Percentiles rank a stretch among this genome's conserved stretches.
These are phyloP conservation scores for Gamarada debralockiae DNA, from an alignment of 495 filamentous ascomycete genomes.

Conservation along the genomic window DNA sequence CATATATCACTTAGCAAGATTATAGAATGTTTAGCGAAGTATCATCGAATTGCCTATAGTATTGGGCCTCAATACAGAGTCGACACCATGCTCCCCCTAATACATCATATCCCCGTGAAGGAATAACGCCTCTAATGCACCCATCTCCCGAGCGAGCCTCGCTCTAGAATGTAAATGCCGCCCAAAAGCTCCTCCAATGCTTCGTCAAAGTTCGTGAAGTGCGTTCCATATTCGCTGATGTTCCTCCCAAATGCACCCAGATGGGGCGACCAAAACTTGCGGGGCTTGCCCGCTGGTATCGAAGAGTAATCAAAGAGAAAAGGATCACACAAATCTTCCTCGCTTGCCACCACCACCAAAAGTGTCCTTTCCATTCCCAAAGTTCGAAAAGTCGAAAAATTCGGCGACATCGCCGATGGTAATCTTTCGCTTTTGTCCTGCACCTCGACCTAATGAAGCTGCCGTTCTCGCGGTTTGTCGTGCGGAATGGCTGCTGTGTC, in stretches of 20 bases:
- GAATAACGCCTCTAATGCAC: not conserved
- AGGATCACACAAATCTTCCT: conserved; percentile 60
- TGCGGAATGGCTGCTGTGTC: conserved; percentile 41
- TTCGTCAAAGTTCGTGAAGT: conserved; percentile 9
- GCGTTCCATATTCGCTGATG: conserved; percentile 4
- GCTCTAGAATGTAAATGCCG: not conserved
- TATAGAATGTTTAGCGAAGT: too few species aligned
- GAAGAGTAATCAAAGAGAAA: too few species aligned
- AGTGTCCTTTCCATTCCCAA: conserved; percentile 61
- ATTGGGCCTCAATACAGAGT: too few species aligned
- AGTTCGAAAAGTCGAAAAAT: conserved; percentile 73
- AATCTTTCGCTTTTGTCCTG: conserved; percentile 76
- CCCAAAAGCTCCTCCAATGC: conserved; percentile 10
- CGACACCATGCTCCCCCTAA: too few species aligned
- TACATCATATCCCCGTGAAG: too few species aligned
- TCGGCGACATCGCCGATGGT: conserved; percentile 72
- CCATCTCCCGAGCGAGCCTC: not conserved
- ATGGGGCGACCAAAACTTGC: not conserved
- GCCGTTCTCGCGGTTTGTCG: conserved; percentile 38
- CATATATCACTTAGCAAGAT: too few species aligned
- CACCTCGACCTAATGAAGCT: conserved; percentile 46
- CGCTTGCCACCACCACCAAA: conserved; percentile 62
- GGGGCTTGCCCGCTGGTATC: conserved; percentile 5
- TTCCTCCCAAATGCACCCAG: not conserved
- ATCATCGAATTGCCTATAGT: too few species aligned